Evolutionary conservation across 2,329 filamentous ascomycete genomes (phyloP).

Genomic region (Beauveria asiatica): DNA sequence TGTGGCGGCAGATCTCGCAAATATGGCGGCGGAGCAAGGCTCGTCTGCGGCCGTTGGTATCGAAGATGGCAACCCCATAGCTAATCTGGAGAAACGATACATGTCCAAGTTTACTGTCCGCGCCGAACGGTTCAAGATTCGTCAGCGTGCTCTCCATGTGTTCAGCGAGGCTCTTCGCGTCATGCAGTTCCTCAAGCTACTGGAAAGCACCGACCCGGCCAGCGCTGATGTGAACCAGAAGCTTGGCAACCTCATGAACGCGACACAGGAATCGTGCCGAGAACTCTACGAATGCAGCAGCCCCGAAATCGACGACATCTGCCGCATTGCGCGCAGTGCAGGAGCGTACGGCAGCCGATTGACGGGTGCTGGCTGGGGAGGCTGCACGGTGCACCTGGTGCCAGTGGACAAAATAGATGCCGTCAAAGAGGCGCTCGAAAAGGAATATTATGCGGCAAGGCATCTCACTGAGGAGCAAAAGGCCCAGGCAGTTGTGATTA

Average conservation of each 20-base stretch:
- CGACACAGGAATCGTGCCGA: conserved; percentile 80
- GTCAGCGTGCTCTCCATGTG: conserved; percentile 82
- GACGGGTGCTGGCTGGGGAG: conserved; percentile 94
- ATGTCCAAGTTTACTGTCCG: conserved; percentile 85
- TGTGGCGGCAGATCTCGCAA: conserved; percentile 61
- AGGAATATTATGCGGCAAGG: conserved; percentile 72
- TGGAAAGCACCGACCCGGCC: conserved; percentile 44
- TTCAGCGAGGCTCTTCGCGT: conserved; percentile 85
- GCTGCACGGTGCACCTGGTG: conserved; percentile 89
- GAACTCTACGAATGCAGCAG: conserved; percentile 88
- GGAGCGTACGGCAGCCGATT: conserved; percentile 79
- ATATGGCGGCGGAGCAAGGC: neutral
- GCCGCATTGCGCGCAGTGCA: conserved; percentile 64
- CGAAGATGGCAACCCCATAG: neutral
- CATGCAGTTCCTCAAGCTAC: conserved; percentile 68
- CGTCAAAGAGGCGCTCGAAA: conserved; percentile 69
- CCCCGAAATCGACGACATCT: conserved; percentile 84
- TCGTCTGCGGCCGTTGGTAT: neutral
- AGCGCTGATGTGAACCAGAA: conserved; percentile 51
- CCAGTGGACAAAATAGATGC: conserved; percentile 71
- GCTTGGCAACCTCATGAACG: conserved; percentile 79
- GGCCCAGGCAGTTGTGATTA: conserved; percentile 76
- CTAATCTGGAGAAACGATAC: conserved; percentile 60
- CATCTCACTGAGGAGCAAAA: conserved; percentile 60
- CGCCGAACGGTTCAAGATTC: conserved; percentile 78